These are phyloP conservation scores for Citrullus amarus DNA, from an alignment of 306 rosid species.

Conservation along the genomic window DNA sequence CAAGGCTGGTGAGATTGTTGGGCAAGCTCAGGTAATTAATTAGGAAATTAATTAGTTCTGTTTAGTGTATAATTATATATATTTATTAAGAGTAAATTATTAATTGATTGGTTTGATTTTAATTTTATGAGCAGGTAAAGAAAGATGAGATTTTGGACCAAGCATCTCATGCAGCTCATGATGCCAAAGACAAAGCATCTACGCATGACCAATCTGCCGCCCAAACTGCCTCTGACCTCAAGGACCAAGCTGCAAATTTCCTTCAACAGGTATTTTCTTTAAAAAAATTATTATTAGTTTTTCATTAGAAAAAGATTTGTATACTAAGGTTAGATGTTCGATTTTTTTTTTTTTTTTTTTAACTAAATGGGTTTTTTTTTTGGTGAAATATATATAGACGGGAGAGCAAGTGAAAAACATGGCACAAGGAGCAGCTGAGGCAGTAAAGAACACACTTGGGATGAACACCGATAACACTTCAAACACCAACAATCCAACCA, in stretches of 20 bases:
- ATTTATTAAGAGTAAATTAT: too few relatives aligned
- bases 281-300: too few relatives aligned
- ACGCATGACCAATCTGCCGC: background rate
- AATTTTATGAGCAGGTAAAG: conserved; percentile 8
- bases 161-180: conserved; percentile 3
- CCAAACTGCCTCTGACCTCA: conserved; percentile 17
- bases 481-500: background rate
- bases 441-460: conserved; percentile 47
- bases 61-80: too few relatives aligned
- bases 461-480: conserved; percentile 15
- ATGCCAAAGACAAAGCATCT: conserved; percentile 7
- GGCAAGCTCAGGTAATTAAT: conserved; percentile 18
- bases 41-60: too few relatives aligned
- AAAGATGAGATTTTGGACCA: conserved; percentile 22
- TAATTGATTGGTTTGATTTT: too few relatives aligned
- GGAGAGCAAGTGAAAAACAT: conserved; percentile 43
- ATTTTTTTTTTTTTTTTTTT: too few relatives aligned
- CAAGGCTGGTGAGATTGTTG: conserved; percentile 19
- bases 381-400: conserved; percentile 5
- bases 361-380: background rate
- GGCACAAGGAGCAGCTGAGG: conserved; percentile 43
- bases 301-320: too few relatives aligned
- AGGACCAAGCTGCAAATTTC: conserved; percentile 30
- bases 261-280: conserved; percentile 28
- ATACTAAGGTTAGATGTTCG: too few relatives aligned